Evolutionary conservation across 768 basidiomycete genomes (phyloP).

Genomic region (Mycena rosella): DNA sequence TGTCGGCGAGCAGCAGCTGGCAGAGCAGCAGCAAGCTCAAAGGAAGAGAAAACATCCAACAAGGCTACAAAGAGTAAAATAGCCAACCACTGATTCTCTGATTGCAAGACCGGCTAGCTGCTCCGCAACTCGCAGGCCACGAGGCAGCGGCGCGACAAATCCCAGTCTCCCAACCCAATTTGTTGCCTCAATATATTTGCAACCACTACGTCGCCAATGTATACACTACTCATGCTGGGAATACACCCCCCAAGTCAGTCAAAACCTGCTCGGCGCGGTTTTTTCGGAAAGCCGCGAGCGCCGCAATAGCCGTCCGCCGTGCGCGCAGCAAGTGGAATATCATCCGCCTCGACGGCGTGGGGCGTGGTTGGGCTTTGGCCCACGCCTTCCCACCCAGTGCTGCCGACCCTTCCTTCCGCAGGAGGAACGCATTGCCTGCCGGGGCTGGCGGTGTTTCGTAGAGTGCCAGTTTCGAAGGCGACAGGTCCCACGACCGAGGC

Average conservation of each 20-base stretch:
- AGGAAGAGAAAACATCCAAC: constrained; percentile 31
- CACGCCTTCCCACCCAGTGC: constrained; percentile 31
- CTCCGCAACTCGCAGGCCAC: constrained; percentile 16
- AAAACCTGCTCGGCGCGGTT: neutral
- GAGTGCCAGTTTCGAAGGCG: constrained; percentile 41
- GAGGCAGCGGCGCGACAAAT: constrained; percentile 16
- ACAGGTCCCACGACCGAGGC: constrained; percentile 39
- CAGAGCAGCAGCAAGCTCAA: constrained; percentile 41
- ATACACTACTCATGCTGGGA: constrained; percentile 8
- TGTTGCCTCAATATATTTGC: neutral
- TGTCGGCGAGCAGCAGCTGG: constrained; percentile 34
- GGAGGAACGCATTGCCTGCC: constrained; percentile 58
- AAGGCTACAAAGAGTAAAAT: neutral
- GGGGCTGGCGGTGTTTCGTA: constrained; percentile 57
- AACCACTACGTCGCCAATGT: no score
- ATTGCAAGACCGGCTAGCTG: neutral
- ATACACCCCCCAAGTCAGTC: constrained; percentile 5
- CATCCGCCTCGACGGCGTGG: constrained; percentile 43
- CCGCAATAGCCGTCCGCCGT: constrained; percentile 37
- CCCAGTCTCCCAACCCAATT: neutral
- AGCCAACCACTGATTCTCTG: constrained; percentile 13
- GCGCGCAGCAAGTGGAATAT: constrained; percentile 50
- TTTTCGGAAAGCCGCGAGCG: neutral
- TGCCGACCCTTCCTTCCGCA: constrained; percentile 37
- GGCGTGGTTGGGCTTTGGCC: constrained; percentile 34